Base-by-base conservation (phyloP, 2,329 filamentous ascomycete genomes). In the Colletotrichum sublineola region DNA sequence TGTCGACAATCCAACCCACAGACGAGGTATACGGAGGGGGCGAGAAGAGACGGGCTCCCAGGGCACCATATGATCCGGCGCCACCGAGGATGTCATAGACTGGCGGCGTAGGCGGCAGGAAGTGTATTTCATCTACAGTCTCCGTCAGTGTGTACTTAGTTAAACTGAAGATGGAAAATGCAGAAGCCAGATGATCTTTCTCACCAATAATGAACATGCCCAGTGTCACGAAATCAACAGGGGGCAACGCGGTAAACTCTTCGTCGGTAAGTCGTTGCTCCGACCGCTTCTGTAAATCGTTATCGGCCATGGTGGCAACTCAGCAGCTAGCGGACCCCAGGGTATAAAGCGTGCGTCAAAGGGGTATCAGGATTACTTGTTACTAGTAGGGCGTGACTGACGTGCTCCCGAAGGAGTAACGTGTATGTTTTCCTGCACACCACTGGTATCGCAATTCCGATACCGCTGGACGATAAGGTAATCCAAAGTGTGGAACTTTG, bases 1-100 rank as follows among this genome's bases (percentile, higher is more conserved):
- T 89, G 81, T 99, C 96, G 55, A 98, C 90, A 74, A 98, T 92
- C 95, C 95, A 98, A 74, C 94, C 94, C 7, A 98, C 90, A 2
- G 88, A 87, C 48, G 84, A 86, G 31, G 94, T 93, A 57, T 86
- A 78, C 3, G 90, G 87, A 42, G 86, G 83, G 2, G 94, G 93
- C 5, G 94, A 96, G 80, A 97, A 93, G 61, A 99, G 86, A 42
- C 96, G 93, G 24, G 96, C 96, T 29, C 96, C 96, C 8, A 98
- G 85, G 9, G 95, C 94, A 11, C 93, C 92, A 81, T 94, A 98
- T 2, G 95, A 89, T 36, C 95, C 96, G 38, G 93, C 96, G 33
- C 96, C 96, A 64, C 96, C 96, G n/a, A 96, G 86, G 29, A 98
- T 88, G 78, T 96, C 88, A 77, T 88, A 89, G 50, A 93, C 92